Evolutionary conservation across 176 grass and related monocot genomes (phyloP).

Genomic region (Luzula sylvatica): DNA sequence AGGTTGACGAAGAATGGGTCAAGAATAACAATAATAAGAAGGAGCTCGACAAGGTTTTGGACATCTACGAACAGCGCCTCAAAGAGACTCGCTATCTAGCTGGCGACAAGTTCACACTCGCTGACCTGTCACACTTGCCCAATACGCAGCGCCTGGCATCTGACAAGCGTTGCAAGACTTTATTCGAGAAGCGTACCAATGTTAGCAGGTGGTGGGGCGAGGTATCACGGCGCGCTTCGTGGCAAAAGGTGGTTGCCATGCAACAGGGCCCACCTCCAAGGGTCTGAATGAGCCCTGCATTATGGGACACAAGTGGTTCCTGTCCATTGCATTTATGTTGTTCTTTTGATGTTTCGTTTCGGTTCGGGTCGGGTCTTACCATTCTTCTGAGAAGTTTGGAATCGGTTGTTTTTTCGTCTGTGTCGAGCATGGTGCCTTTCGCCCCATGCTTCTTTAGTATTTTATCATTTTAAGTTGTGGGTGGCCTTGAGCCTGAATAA

Average conservation of each 20-base stretch:
- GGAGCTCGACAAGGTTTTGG: conserved; percentile 61
- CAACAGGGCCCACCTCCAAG: conserved; percentile 43
- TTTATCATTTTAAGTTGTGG: background rate
- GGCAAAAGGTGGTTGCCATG: conserved; percentile 58
- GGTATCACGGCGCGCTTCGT: conserved; percentile 46
- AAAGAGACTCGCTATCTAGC: conserved; percentile 50
- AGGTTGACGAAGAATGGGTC: conserved; percentile 10
- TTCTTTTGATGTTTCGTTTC: background rate
- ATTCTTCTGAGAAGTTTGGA: conserved; percentile 7
- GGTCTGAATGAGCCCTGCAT: background rate
- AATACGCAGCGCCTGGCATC: conserved; percentile 45
- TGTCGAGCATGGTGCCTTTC: background rate
- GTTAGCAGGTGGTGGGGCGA: conserved; percentile 61
- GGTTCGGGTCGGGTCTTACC: conserved; percentile 5
- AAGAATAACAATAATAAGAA: conserved; percentile 43
- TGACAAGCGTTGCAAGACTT: conserved; percentile 32
- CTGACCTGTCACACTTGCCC: conserved; percentile 88
- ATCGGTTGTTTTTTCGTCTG: conserved; percentile 3
- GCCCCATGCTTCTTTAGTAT: background rate
- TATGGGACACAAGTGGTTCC: background rate
- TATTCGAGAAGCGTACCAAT: conserved; percentile 47
- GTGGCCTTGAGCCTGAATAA: conserved; percentile 21
- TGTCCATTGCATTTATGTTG: background rate
- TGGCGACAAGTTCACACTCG: conserved; percentile 87
- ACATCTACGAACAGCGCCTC: conserved; percentile 78